phyloP scores from a whole-genome alignment of 805 yeast genomes.

The Clavispora asparagi region DNA sequence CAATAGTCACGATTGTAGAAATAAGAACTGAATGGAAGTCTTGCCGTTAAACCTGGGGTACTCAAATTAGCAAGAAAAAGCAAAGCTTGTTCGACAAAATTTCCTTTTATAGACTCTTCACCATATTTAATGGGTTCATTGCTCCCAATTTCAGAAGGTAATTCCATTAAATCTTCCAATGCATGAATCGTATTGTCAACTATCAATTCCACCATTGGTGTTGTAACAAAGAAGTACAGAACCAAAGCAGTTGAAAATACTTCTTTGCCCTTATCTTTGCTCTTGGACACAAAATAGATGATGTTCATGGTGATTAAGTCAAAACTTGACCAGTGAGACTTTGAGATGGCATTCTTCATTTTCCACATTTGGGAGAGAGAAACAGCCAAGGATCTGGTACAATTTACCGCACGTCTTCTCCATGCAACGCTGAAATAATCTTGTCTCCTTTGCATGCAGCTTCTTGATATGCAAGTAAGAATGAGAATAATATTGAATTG shows the following conservation, averaged over 20 bases:
- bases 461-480: slow-evolving; percentile 38
- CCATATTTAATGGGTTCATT: background rate
- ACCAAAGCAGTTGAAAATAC: slow-evolving; percentile 35
- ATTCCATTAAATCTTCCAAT: background rate
- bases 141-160: background rate
- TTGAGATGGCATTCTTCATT: background rate
- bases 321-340: slow-evolving; percentile 18
- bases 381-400: slow-evolving; percentile 29
- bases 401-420: slow-evolving; percentile 37
- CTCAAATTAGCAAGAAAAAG: slow-evolving; percentile 2
- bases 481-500: slow-evolving; percentile 41
- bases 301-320: slow-evolving; percentile 33
- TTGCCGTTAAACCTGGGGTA: slow-evolving; percentile 3
- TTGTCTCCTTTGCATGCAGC: slow-evolving; percentile 46
- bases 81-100: background rate
- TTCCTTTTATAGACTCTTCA: slow-evolving; percentile 4
- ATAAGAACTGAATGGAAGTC: slow-evolving; percentile 2
- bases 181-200: background rate
- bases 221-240: slow-evolving; percentile 44
- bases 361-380: background rate
- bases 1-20: slow-evolving; percentile 12
- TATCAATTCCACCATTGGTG: slow-evolving; percentile 1
- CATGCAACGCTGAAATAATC: slow-evolving; percentile 30
- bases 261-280: slow-evolving; percentile 19
- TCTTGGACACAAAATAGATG: slow-evolving; percentile 20